phyloP scores from a whole-genome alignment of 2,329 filamentous ascomycete species.

The Gnomoniopsis smithogilvyi region DNA sequence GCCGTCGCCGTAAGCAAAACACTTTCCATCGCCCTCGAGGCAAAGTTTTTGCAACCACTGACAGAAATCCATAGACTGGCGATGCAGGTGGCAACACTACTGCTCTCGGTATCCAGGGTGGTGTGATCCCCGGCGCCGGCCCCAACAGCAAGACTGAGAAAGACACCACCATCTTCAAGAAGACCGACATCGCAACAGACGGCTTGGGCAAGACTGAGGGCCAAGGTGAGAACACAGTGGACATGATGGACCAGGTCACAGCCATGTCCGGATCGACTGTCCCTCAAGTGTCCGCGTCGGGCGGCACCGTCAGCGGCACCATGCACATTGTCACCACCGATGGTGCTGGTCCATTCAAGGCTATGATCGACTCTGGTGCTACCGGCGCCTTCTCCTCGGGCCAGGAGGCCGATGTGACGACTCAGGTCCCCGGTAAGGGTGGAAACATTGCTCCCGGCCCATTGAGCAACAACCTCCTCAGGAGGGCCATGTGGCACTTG shows the following conservation, averaged over 20 bases:
- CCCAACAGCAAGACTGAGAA: constrained; percentile 30
- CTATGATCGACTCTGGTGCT: constrained; percentile 18
- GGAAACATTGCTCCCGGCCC: constrained; percentile 16
- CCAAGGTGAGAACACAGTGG: constrained; percentile 33
- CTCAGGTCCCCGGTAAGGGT: constrained; percentile 15
- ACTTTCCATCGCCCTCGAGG: too few relatives aligned
- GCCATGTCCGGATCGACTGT: constrained; percentile 25
- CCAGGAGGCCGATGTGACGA: constrained; percentile 12
- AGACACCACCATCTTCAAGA: constrained; percentile 41
- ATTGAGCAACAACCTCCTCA: constrained; percentile 4
- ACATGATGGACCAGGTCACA: constrained; percentile 26
- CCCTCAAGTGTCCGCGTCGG: constrained; percentile 21
- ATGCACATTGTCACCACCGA: constrained; percentile 25
- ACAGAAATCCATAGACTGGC: constrained; percentile 21
- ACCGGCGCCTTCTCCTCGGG: constrained; percentile 19
- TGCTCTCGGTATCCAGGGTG: constrained; percentile 32
- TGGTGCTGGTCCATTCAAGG: constrained; percentile 21
- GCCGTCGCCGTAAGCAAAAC: constrained; percentile 20
- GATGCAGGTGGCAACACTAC: constrained; percentile 35
- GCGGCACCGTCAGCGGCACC: constrained; percentile 20
- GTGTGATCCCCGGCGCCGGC: constrained; percentile 24
- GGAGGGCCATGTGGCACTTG: constrained; percentile 11
- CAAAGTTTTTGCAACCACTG: too few relatives aligned
- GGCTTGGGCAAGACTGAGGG: constrained; percentile 37
- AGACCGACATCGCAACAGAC: constrained; percentile 30